Base-by-base conservation (phyloP, 176 grass and related monocot genomes). In the Rhynchospora breviuscula region DNA sequence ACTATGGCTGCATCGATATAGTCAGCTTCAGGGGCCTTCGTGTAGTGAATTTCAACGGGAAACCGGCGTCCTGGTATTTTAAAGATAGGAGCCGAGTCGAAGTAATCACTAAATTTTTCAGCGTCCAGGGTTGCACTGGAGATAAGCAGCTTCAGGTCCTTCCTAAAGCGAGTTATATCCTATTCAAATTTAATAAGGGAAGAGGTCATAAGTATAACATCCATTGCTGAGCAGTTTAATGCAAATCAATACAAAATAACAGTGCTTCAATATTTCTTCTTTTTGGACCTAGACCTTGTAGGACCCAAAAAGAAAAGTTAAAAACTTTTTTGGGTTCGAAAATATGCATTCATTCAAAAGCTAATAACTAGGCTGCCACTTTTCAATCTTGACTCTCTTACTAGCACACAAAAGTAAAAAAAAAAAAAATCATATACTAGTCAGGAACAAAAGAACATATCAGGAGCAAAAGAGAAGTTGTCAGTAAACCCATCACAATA, bases 61-160 rank as follows among this genome's bases (percentile, higher is more conserved):
- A 85, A 98, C 52, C 90, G 70, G 58, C 92, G 87, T 78, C 95
- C 95, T 46, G 95, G 95, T 85, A 98, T 98, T 84, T 89, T 93
- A 82, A 98, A 98, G 85, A 94, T 94, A 59, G 92, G 92, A 11
- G 95, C 92, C 10, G 79, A 87, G 86, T 98, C 92, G 4, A 98
- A 98, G 68, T 93, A 98, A 79, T 98, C 92, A 76, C 95, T 98
- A 21, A 98, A 98, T 59, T 98, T 98, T 79, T 95, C 87, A 21
- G 95, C 92, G 66, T 98, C 90, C 47, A 98, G 90, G 58, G 95
- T 98, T 73, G 95, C 95, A 90, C 95, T 98, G 63, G 95, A 98
- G 74, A 98, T 98, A 22, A 98, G 91, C 47, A 98, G 80, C 86
- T 94, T 98, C 59, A 98, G 86, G 60, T 98, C 95, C 57, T 87